These are phyloP conservation scores for Penicillium flavigenum DNA, from an alignment of 495 filamentous ascomycete species.

Conservation along the genomic window DNA sequence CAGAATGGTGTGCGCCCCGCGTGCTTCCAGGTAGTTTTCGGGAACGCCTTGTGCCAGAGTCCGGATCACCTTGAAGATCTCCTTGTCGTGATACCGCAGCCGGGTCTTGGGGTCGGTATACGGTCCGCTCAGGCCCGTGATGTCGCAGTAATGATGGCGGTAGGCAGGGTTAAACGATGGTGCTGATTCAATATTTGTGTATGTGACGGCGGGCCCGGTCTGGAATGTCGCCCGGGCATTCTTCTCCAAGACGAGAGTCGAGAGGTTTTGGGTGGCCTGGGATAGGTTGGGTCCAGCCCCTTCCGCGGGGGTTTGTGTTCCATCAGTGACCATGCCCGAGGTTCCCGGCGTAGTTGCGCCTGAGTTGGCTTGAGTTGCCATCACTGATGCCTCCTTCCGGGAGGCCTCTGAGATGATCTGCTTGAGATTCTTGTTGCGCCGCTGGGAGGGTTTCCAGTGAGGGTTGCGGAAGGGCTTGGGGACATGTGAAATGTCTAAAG, in stretches of 20 bases:
- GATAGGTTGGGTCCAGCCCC: slow-evolving; percentile 66
- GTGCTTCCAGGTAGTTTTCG: slow-evolving; percentile 83
- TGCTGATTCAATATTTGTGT: slow-evolving; percentile 91
- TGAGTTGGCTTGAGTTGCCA: slow-evolving; percentile 78
- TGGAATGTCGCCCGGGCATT: slow-evolving; percentile 45
- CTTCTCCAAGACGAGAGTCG: slow-evolving; percentile 81
- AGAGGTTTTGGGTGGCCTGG: slow-evolving; percentile 79
- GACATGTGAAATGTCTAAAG: slow-evolving; percentile 80
- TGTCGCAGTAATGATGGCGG: slow-evolving; percentile 84
- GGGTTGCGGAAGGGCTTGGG: slow-evolving; percentile 85
- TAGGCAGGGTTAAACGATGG: slow-evolving; percentile 74
- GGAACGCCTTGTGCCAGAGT: slow-evolving; percentile 72
- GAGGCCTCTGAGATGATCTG: slow-evolving; percentile 89
- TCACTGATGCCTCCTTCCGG: slow-evolving; percentile 75
- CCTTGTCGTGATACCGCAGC: slow-evolving; percentile 82
- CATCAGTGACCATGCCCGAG: slow-evolving; percentile 53
- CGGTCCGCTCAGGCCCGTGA: slow-evolving; percentile 82
- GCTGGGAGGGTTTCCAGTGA: slow-evolving; percentile 84
- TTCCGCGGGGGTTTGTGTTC: slow-evolving; percentile 58
- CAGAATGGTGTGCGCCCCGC: slow-evolving; percentile 87
- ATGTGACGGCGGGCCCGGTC: slow-evolving; percentile 73
- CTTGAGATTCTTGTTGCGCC: slow-evolving; percentile 97
- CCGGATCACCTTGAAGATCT: slow-evolving; percentile 80
- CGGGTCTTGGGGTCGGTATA: slow-evolving; percentile 95
- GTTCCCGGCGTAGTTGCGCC: slow-evolving; percentile 71